Base-by-base conservation (phyloP, 129 eudicot genomes). In the Logfia minima region DNA sequence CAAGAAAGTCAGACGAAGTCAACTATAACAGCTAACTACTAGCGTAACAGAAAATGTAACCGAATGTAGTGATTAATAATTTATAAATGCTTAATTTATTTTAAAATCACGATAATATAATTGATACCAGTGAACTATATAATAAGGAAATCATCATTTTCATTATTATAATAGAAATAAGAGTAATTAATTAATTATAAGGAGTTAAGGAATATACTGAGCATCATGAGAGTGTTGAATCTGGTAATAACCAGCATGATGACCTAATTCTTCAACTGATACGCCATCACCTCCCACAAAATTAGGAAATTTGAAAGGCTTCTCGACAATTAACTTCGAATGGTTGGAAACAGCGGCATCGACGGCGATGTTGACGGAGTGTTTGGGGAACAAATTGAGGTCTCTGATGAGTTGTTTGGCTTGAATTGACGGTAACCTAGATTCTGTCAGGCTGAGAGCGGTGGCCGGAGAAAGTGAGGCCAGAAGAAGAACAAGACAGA, bases 171-270 rank as follows among this genome's bases (percentile, higher is more conserved):
- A 9, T 45, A 8, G 18, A 45, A 13, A 16, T 29, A 32, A 78
- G 65, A 24, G 11, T 58, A 14, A 28, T 28, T 48, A 3, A 13
- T 48, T 14, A 14, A 14, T 8, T 14, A n/a, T 71, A 71, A 75
- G 82, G 77, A 62, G 37, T 72, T 4, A 2, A 24, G 58, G 11
- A 71, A 32, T 8, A 37, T 81, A 87, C 97, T 89, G 87, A 66
- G 96, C 96, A 79, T 82, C 91, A 2, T 80, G 71, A n/a, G 92
- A 43, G 71, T 92, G 89, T 8, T 84, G 77, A 75, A 92, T 83
- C 51, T 78, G 76, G 65, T 84, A 92, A 86, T 89, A 92, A 26
- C 97, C 97, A 5, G 97, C 97, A 89, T 92, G 92, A 59, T 92
- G 97, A 41, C 92, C 92, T 84, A 92, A 92, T 16, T 92, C 97